Evolutionary conservation across 2,329 filamentous ascomycete genomes (phyloP), one percentile per base, ranked within the genome.

Genomic region (Fusarium transvaalense): DNA sequence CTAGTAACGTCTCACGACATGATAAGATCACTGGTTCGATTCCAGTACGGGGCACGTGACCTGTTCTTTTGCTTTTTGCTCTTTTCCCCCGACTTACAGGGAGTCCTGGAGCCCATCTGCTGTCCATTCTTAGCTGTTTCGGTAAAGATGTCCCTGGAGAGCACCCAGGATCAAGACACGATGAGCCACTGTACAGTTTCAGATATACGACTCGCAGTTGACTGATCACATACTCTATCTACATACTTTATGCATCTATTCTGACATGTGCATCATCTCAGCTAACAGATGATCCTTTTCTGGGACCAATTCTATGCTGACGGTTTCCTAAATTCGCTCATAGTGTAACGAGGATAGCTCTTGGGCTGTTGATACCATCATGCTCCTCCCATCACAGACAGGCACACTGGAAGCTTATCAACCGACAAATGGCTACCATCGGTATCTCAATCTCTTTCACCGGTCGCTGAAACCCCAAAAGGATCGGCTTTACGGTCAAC

Each of bases 141-240:
- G 21, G 32, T 38, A 50, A 25, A 48, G 14, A 48, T 13, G 6
- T 35, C 29, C 38, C 21, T 32, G 19, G 31, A 23, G 14, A 25
- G 23, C 23, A 29, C 27, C 23, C 17, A 35, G 23, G 29, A 46
- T 27, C 37, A 19, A 13, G n/a, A 37, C 39, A 46, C 23, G n/a
- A 55, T 47, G 41, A 4, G n/a, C 31, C 23, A 25, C 52, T 12
- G 14, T 23, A 17, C 17, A 55, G n/a, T 38, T 17, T 23, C 21
- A 38, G 41, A 59, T 32, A 23, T 15, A 37, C 39, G 14, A 50
- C 12, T 10, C 15, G 17, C 17, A 39, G 34, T 21, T 58, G 51
- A 64, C 32, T 41, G 34, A 39, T 64, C 52, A 64, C 25, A 64
- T 58, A 41, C 25, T 32, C 42, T 41, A 64, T 64, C 35, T 52